Evolutionary conservation across 495 filamentous ascomycete genomes (phyloP), one percentile per base, ranked within the genome.

Genomic region (Talaromyces ruber): DNA sequence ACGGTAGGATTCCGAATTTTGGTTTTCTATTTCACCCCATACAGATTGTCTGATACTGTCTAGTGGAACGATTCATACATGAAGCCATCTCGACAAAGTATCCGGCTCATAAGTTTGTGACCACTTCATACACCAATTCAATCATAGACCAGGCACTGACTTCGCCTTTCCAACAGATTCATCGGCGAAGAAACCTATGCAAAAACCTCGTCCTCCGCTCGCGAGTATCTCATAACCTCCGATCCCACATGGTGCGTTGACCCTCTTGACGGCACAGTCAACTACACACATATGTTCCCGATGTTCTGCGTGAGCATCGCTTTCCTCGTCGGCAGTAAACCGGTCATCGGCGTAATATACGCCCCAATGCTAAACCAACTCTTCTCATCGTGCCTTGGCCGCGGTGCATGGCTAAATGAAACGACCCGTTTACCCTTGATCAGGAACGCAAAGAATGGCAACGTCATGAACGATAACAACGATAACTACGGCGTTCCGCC

Each of bases 221-320:
- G 82, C 65, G 74, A 84, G 25, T 90, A 90, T 64, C 78, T 89
- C 5, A 57, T 32, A 29, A 30, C 26, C 21, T 71, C 77, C 45
- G 68, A 74, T 16, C 87, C 86, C 50, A 90, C 86, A 62, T 90
- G 86, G 87, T 84, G 81, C 67, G 79, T 89, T 39, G 86, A 90
- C 67, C 86, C 86, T 6, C 71, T 88, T 50, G 86, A 90, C 63
- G 86, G 86, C 66, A 90, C 87, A 14, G 86, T 89, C 59, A 89
- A 89, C 72, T 89, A 86, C 71, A 88, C 83, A 14, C 86, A 90
- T 70, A 73, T 87, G 12, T 87, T 88, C 72, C 87, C 86, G 55
- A 86, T 88, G 84, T 88, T 88, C 75, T 90, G 86, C 68, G 81
- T 88, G 64, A 84, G 81, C 29, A 87, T 89, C 69, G 86, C 73